Conservation (phyloP, 306 rosid genomes). For the Clitoria ternatea region DNA sequence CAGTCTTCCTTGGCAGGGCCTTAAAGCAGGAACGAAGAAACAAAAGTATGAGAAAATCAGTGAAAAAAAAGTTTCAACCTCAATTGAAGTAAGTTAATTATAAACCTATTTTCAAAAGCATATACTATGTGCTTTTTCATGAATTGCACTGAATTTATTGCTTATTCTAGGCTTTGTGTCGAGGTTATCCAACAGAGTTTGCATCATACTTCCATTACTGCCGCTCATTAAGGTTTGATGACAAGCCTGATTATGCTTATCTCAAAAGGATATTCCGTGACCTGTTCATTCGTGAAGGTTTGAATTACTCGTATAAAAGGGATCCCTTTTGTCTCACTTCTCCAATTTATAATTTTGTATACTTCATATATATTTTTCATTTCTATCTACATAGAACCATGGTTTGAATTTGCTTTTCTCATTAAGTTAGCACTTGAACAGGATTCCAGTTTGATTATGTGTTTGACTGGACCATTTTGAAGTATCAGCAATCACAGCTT, state of each 20-base stretch:
- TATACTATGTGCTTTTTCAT: background rate
- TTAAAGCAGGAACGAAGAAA: constrained; percentile 95
- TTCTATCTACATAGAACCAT: background rate
- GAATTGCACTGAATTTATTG: constrained; percentile 22
- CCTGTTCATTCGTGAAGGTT: constrained; percentile 95
- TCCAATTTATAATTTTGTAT: background rate
- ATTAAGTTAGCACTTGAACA: constrained; percentile 29
- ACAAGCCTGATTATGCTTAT: constrained; percentile 94
- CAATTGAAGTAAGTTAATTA: constrained; percentile 66
- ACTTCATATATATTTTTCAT: background rate
- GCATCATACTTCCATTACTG: constrained; percentile 98
- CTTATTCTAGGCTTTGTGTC: constrained; percentile 78
- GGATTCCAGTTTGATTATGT: constrained; percentile 97
- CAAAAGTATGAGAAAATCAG: constrained; percentile 91
- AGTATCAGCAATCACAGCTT: constrained; percentile 92
- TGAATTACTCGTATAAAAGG: constrained; percentile 2
- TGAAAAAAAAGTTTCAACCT: constrained; percentile 89
- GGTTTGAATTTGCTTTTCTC: background rate
- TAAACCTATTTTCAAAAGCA: background rate
- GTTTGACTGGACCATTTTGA: constrained; percentile 96
- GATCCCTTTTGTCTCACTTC: background rate
- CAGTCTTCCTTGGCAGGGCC: constrained; percentile 99
- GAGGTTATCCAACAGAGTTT: constrained; percentile 95
- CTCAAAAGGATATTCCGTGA: constrained; percentile 95
- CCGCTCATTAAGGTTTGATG: constrained; percentile 91